Evolutionary conservation across 495 filamentous ascomycete species (phyloP), one percentile per base, ranked within the genome.

Genomic region (Trichoderma reesei): DNA sequence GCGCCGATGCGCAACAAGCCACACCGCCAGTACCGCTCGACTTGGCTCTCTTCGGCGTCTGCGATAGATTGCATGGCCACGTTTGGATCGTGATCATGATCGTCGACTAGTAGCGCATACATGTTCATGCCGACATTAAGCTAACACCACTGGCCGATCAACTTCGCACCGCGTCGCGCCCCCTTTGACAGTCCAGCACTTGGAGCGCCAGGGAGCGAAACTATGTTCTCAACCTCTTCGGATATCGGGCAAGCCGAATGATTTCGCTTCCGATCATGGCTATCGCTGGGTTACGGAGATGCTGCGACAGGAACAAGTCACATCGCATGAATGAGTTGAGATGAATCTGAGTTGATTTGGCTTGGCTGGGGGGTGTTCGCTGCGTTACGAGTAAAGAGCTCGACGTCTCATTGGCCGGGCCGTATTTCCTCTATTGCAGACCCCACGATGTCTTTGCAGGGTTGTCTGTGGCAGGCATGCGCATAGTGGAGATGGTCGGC

Each of bases 21-120:
- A 56, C 51, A 56, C 51, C 51, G 51, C 51, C 18, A 56, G 9
- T 56, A 56, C 20, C 51, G 20, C 51, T 56, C n/a, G 20, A 20
- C 34, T 9, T 7, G 8, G 4, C 10, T 1, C 2, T 31, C 34
- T 56, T 9, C 20, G 7, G 3, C 7, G 51, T 56, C 34, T 56
- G 10, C 51, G 51, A 56, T 56, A 56, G 7, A 56, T 56, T 56
- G 51, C 26, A 34, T 34, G 51, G 4, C 51, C 51, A 56, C 51
- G 51, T 56, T 56, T 11, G 51, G 51, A 56, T 56, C 51, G 51
- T 56, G 51, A 56, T 56, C 51, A 31, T 33, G 51, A 56, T 56
- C 51, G 51, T 56, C 51, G 20, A 31, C 51, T 56, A 56, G 20
- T 10, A 14, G 26, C 34, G 51, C 26, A 34, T 56, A 56, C 51